phyloP scores from a whole-genome alignment of 805 yeast species.

The Maudiozyma saulgeensis region DNA sequence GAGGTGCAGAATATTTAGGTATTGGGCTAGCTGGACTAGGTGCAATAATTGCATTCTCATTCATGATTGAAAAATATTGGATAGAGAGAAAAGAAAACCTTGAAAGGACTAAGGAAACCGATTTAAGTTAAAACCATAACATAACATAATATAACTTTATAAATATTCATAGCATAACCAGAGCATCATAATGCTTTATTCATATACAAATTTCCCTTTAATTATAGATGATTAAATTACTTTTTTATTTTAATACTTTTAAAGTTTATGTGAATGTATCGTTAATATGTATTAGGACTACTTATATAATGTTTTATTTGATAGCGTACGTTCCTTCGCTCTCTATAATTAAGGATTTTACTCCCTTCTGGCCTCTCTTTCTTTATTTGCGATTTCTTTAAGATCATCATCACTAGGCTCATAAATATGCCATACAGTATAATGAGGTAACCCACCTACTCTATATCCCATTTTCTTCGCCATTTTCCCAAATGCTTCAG shows the following conservation, averaged over 20 bases:
- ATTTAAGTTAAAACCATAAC: neutral
- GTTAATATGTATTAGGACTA: too few species aligned
- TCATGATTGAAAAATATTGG: constrained; percentile 11
- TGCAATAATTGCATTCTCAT: constrained; percentile 9
- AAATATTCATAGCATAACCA: neutral
- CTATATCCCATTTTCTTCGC: constrained; percentile 66
- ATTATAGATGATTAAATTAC: too few species aligned
- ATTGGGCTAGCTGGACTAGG: constrained; percentile 41
- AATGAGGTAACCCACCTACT: constrained; percentile 86
- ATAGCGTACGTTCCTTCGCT: too few species aligned
- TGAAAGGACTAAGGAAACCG: neutral
- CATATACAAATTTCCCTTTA: neutral
- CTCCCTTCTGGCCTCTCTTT: constrained; percentile 34
- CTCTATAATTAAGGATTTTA: neutral
- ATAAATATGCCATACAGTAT: constrained; percentile 83
- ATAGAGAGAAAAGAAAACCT: constrained; percentile 3
- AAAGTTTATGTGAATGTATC: too few species aligned
- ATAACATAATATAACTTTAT: neutral
- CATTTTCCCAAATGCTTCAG: constrained; percentile 82
- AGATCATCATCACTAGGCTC: constrained; percentile 84
- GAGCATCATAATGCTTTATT: neutral
- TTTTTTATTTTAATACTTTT: too few species aligned
- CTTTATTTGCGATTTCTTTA: constrained; percentile 56
- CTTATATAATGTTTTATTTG: too few species aligned
- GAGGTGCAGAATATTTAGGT: constrained; percentile 52